Conservation (phyloP, 495 filamentous ascomycete species). For the Talaromyces nanjingensis region DNA sequence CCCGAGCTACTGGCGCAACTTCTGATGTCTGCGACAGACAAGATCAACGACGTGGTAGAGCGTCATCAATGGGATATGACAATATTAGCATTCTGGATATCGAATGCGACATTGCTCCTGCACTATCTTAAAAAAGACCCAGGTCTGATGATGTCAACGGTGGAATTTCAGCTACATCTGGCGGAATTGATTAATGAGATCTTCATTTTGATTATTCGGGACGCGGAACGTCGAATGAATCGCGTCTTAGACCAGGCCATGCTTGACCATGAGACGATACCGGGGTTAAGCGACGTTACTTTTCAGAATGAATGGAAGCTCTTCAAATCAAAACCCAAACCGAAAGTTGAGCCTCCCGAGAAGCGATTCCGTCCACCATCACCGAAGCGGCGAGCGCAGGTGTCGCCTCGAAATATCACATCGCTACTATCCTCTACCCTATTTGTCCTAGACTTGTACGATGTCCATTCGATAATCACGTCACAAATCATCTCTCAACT, state of each 20-base stretch:
- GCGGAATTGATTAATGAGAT: slow-evolving; percentile 97
- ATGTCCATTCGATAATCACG: slow-evolving; percentile 95
- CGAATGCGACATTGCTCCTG: slow-evolving; percentile 88
- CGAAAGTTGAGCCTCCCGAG: slow-evolving; percentile 78
- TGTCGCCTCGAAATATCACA: slow-evolving; percentile 92
- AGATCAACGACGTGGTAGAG: slow-evolving; percentile 94
- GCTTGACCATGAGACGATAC: slow-evolving; percentile 97
- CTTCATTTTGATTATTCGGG: slow-evolving; percentile 95
- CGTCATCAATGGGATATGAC: slow-evolving; percentile 99
- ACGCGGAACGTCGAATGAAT: slow-evolving; percentile 96
- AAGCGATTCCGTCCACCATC: slow-evolving; percentile 90
- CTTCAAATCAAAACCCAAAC: slow-evolving; percentile 82
- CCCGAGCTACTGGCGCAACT: slow-evolving; percentile 74
- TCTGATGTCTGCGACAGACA: slow-evolving; percentile 82
- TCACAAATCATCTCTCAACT: slow-evolving; percentile 89
- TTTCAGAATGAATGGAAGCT: slow-evolving; percentile 99
- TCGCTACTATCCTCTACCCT: slow-evolving; percentile 93
- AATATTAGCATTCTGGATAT: slow-evolving; percentile 96
- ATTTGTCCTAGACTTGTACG: slow-evolving; percentile 96
- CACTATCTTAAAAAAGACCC: slow-evolving; percentile 96
- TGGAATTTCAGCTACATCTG: slow-evolving; percentile 86
- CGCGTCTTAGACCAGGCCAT: slow-evolving; percentile 89
- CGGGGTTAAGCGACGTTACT: slow-evolving; percentile 89
- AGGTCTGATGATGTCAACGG: slow-evolving; percentile 72
- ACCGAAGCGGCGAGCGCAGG: slow-evolving; percentile 85